Evolutionary conservation across 2,329 filamentous ascomycete species (phyloP), one percentile per base, ranked within the genome.

Genomic region (Bipolaris zeicola): DNA sequence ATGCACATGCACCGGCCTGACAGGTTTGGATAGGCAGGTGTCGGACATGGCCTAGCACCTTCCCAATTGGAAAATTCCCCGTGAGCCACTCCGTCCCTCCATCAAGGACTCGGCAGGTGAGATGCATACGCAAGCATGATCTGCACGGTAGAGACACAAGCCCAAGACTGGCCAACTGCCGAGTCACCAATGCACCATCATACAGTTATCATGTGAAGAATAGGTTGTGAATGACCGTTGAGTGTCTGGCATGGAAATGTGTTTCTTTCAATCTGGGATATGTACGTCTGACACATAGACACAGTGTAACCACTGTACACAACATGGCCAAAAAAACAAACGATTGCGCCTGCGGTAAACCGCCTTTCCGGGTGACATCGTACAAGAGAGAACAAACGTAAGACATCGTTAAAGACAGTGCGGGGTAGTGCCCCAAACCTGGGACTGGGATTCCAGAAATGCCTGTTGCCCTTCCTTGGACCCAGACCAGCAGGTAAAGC

Each of bases 361-460:
- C 33, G 37, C 49, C 16, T 37, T 42, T 37, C 45, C 31, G 53
- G 5, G 49, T 43, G 33, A 33, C 46, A 54, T 57, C 52, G 50
- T 53, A 61, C 60, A 57, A 37, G 31, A 37, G 33, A 37, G 31
- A 33, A 50, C 22, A 54, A 45, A 63, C 56, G 61, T 60, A 45
- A 57, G 46, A 57, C 20, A 58, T 65, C 62, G 60, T 65, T 55
- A 61, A 48, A 18, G 62, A 64, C 43, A 62, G 62, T 58, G 58
- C 55, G 60, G 57, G 55, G 58, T 55, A 51, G 33, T 54, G 39
- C 50, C 57, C 62, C 50, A 62, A 58, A 45, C 44, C 60, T 60
- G 60, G 53, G 53, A 50, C 44, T 52, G 60, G 48, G 50, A 38
- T 49, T 58, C 60, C 52, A 39, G 48, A 48, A 60, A 61, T 61